A percentile compares a stretch with the other conserved stretches of the same genome.
Evolutionary conservation across 441 rosid genomes (phyloP).

Genomic region (Mallotus repandus): DNA sequence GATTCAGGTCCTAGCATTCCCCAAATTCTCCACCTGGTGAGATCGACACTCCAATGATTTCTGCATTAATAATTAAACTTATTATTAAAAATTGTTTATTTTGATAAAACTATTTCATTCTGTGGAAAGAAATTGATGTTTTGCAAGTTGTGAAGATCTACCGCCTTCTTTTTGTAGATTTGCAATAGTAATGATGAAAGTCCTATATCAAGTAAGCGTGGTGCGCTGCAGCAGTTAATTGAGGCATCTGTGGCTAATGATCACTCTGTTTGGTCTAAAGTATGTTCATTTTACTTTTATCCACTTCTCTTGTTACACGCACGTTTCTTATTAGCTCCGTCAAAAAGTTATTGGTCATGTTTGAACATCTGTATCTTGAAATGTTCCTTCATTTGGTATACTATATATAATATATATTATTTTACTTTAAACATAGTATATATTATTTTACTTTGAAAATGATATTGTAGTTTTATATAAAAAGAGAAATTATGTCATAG

Average conservation of each 20-base stretch:
- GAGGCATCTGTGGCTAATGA: constrained; percentile 73
- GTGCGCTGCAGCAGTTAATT: constrained; percentile 80
- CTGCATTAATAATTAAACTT: constrained; percentile 11
- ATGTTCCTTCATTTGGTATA: not conserved
- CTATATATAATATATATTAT: not conserved
- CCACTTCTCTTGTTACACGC: not conserved
- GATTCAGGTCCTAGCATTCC: constrained; percentile 87
- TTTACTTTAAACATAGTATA: not conserved
- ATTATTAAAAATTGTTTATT: not conserved
- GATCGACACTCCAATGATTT: constrained; percentile 21
- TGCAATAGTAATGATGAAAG: constrained; percentile 61
- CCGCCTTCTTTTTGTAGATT: constrained; percentile 46
- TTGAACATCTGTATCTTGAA: constrained; percentile 4
- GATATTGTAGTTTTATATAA: not conserved
- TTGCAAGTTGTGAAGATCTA: constrained; percentile 18
- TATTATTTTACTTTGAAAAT: not conserved
- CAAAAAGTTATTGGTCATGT: not conserved
- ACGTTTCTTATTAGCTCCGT: not conserved
- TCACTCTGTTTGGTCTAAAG: constrained; percentile 76
- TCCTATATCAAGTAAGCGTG: constrained; percentile 51
- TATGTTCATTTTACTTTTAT: constrained; percentile 27
- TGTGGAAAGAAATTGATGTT: not conserved
- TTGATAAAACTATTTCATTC: not conserved
- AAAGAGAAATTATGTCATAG: not conserved
- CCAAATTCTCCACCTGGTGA: constrained; percentile 91